Evolutionary conservation across 352 stramenopile genomes (phyloP), one percentile per base, ranked within the genome.

Genomic region (Phytophthora crassamura): DNA sequence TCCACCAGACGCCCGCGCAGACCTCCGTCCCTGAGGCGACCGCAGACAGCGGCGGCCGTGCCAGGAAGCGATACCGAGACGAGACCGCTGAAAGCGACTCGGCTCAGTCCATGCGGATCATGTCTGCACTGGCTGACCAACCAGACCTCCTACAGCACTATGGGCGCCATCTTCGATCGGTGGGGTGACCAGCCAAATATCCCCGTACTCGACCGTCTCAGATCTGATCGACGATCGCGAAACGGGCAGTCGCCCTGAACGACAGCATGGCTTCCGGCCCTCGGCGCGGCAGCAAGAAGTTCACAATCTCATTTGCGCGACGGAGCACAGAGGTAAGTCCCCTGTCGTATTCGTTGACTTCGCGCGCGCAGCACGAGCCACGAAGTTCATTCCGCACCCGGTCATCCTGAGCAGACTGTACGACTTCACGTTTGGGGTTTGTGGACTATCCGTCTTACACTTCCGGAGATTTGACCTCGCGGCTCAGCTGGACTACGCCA

Each of bases 381-480:
- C 50, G 15, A 58, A 47, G 22, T 57, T 57, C 25, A 47, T 47
- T 12, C 49, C 49, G 18, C 50, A 58, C 38, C 20, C 50, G n/a
- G 50, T 25, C 2, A 39, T 48, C 36, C 35, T 48, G 1, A 40
- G 51, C n/a, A n/a, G n/a, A n/a, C n/a, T n/a, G n/a, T n/a, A n/a
- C n/a, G n/a, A n/a, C n/a, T n/a, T n/a, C n/a, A n/a, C n/a, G n/a
- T n/a, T n/a, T n/a, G n/a, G 51, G 0, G 51, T 49, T 6, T 50
- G 39, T 7, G 51, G 39, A 10, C 51, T 59, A 14, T 59, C 51
- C 1, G 12, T 41, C 3, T 12, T 59, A 0, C 28, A 59, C 20
- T 59, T 59, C 15, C 51, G n/a, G 14, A 25, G 25, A 0, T 59
- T 49, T 18, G 39, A 59, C 7, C 51, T 49, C 5, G 3, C 20